Base-by-base conservation (phyloP, 164 flowering plant species). In the Annona squamosa region DNA sequence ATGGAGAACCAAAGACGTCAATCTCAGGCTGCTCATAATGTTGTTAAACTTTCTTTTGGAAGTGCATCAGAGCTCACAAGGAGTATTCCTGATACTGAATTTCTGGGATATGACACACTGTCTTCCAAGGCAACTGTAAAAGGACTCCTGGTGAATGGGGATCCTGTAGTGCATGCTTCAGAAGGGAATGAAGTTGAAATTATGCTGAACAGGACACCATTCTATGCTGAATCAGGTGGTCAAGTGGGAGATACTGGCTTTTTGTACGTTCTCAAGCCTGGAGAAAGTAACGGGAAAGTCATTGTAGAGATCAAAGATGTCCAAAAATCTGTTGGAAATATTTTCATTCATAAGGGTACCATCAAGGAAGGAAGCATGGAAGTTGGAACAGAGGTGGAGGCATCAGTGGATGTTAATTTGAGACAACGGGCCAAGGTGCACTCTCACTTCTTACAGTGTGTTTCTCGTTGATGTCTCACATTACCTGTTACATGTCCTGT, bases 201-300 rank as follows among this genome's bases (percentile, higher is more conserved):
- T 76, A 75, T 94, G 75, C 87, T 91, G 48, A 79, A 91, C 70
- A 83, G 83, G 75, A 92, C 99, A 67, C 97, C 98, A 17, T 92
- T 95, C 77, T 92, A 92, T 88, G 99, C 98, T 72, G 97, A 95
- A 84, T 91, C 98, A 18, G 99, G 99, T 75, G 98, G 99, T 73
- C 98, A 92, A 82, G 87, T 94, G 68, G 97, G 89, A 73, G 99
- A 92, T 72, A 77, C 85, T 72, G 99, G 99, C 42, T 82, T 84
- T 79, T 77, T 94, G 0, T 90, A 83, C 81, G 84, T 86, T 43
- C 63, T 70, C 6, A 86, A 76, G 16, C 78, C 83, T 73, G 85
- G 77, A 67, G 74, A 76, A 73, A 77, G 74, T 72, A 73, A 71
- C 65, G 65, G 63, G 48, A 86, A 63, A 63, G 84, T 87, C 78